A percentile compares a stretch with the other conserved stretches of the same genome.
Conservation (phyloP, 2,329 filamentous ascomycete genomes). For the Zasmidium angulare region DNA sequence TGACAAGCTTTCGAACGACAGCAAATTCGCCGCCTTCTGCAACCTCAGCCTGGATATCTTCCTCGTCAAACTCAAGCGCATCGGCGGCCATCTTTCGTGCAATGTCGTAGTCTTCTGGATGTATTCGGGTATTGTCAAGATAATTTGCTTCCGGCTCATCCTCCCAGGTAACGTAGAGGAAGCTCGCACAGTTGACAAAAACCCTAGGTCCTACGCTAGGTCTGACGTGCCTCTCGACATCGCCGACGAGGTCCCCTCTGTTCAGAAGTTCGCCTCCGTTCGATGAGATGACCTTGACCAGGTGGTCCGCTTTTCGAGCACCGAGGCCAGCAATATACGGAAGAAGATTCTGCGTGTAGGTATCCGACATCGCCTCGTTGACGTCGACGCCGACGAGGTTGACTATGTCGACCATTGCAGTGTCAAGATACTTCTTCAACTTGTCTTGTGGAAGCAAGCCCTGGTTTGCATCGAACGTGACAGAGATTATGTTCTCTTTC, state of each 20-base stretch:
- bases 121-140: slow-evolving; percentile 92
- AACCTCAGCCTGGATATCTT: slow-evolving; percentile 92
- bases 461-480: slow-evolving; percentile 87
- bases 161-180: slow-evolving; percentile 81
- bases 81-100: slow-evolving; percentile 98
- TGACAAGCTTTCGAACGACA: slow-evolving; percentile 91
- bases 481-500: slow-evolving; percentile 80
- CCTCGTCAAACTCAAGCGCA: slow-evolving; percentile 92
- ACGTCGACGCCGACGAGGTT: slow-evolving; percentile 95
- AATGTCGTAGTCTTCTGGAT: slow-evolving; percentile 97
- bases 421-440: slow-evolving; percentile 81
- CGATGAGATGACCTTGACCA: slow-evolving; percentile 85
- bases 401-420: slow-evolving; percentile 97
- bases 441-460: slow-evolving; percentile 85
- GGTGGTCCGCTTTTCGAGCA: slow-evolving; percentile 80
- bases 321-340: slow-evolving; percentile 91
- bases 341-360: slow-evolving; percentile 80
- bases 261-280: slow-evolving; percentile 85
- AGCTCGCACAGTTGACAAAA: slow-evolving; percentile 96
- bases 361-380: slow-evolving; percentile 81
- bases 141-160: slow-evolving; percentile 72
- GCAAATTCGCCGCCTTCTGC: slow-evolving; percentile 87
- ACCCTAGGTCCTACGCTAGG: slow-evolving; percentile 85
- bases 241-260: slow-evolving; percentile 83
- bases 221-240: slow-evolving; percentile 60